Base-by-base conservation (phyloP, 495 filamentous ascomycete genomes). In the Halenospora varia region DNA sequence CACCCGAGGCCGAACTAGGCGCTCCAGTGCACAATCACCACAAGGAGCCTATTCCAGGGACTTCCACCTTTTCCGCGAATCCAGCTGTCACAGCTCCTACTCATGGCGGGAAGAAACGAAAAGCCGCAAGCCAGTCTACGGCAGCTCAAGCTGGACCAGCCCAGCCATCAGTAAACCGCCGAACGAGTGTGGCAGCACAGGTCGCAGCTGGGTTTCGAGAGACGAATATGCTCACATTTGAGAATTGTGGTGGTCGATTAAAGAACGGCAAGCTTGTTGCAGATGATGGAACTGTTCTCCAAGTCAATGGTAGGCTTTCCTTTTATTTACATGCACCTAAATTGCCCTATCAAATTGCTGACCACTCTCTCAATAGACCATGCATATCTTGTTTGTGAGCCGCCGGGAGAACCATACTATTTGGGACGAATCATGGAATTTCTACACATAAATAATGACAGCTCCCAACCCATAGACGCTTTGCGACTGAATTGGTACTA, bases 401-500 rank as follows among this genome's bases (percentile, higher is more conserved):
- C 94, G 15, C 94, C 94, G 2, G 94, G 94, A 39, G 94, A 99
- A 70, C 95, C 94, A 22, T 99, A 99, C 73, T 99, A 99, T 70
- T 75, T 99, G 57, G 92, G 88, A 47, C 88, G 94, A 55, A 92
- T 99, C 68, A 97, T 99, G 92, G 95, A 97, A 71, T 97, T 97
- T 66, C 75, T 96, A 53, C 90, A 95, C 57, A 77, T 80, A 57
- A 85, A 89, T 57, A 89, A 92, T 56, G 81, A 92, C 69, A 72
- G 76, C 22, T 75, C 75, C 22, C 80, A 84, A 51, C 84, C 89
- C 15, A 85, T 99, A 55, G 93, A 97, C 68, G 81, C 90, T 20
- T 70, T 99, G 65, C 85, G 91, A 57, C 86, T 97, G 63, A 99
- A 99, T 73, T 99, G 94, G 94, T 97, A 91, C 72, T 97, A 97